Base-by-base conservation (phyloP, 768 basidiomycete species). In the Lentinula lateritia region DNA sequence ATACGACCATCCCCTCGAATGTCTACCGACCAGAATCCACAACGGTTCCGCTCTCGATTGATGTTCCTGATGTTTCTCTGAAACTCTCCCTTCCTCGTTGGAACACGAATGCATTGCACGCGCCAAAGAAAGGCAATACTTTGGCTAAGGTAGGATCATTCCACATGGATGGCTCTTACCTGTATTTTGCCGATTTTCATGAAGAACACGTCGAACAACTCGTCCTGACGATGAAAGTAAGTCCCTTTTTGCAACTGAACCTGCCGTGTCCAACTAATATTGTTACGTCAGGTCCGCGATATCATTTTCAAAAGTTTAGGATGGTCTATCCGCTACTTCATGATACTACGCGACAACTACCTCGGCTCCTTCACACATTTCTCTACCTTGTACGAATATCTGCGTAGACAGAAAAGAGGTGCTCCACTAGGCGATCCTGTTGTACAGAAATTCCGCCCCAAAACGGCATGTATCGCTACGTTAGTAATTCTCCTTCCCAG, bases 301-400 rank as follows among this genome's bases (percentile, higher is more conserved):
- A 69, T 86, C 38, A 75, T 83, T 8, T 89, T 88, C 74, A 90
- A 89, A 70, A 77, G 80, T 1, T 75, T 93, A 57, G 95, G 94
- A 23, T 97, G 95, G 95, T 86, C 87, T 2, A 83, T 95, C 62
- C 86, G 95, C 41, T 88, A 93, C 68, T 80, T 96, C 65, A 90
- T 98, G 86, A 85, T 89, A 43, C 69, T 97, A 61, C 86, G 90
- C 50, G 93, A 96, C 68, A 98, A 98, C 73, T 98, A 98, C 73
- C 86, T 98, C 54, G 96, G 96, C 10, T 81, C 85, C 5, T 98
- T 97, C 73, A 97, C 94, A 1, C 91, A 96, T 66, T 98, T 95
- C 67, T 87, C 88, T 2, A 97, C 93, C 0, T 78, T 93, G 45
- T 83, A 81, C 20, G 96, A 98, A 75, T 96, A 93, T 70, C 76